Evolutionary conservation across 805 yeast species (phyloP), one percentile per base, ranked within the genome.

Genomic region (Barnettozyma salicaria): DNA sequence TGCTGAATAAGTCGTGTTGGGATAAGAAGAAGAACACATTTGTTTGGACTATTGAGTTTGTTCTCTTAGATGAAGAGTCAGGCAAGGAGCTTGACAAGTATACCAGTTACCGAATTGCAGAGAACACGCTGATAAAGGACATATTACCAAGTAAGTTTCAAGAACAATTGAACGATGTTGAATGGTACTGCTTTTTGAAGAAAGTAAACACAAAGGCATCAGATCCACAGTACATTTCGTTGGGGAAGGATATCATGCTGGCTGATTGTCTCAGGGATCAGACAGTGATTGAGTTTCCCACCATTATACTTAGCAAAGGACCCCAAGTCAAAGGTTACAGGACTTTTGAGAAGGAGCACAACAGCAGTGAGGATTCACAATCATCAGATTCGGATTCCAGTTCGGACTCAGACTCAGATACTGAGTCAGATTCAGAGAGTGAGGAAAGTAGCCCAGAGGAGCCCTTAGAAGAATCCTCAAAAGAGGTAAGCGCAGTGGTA

Each of bases 11-110:
- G 47, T 72, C 88, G 0, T 77, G 78, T 4, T 83, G 76, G 69
- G 89, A 86, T 55, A 73, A 75, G 53, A 70, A 70, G 42, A 60
- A 67, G 42, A 73, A 77, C 35, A 55, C 70, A 7, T 86, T 72
- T 54, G 72, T 72, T 13, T 87, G 96, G 96, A 80, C 94, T 0
- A 59, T 87, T 0, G 95, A 87, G 54, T 82, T 87, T 84, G 53
- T 73, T 1, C 42, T 78, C 2, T 55, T 72, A 4, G 59, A 56
- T 11, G 52, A 46, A 55, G 4, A 60, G 40, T 21, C 26, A 6
- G 50, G 50, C 1, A n/a, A 31, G 4, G 60, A 59, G 16, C 24
- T 48, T 7, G 53, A 58, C 13, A 52, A 57, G n/a, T 67, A 70
- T 39, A 43, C 69, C 3, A 56, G 61, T 30, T 63, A 56, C 25